Percentiles rank a stretch among this genome's conserved stretches.
These are phyloP conservation scores for Arthrinium phaeospermum DNA, from an alignment of 2,329 filamentous ascomycete species.

Conservation along the genomic window DNA sequence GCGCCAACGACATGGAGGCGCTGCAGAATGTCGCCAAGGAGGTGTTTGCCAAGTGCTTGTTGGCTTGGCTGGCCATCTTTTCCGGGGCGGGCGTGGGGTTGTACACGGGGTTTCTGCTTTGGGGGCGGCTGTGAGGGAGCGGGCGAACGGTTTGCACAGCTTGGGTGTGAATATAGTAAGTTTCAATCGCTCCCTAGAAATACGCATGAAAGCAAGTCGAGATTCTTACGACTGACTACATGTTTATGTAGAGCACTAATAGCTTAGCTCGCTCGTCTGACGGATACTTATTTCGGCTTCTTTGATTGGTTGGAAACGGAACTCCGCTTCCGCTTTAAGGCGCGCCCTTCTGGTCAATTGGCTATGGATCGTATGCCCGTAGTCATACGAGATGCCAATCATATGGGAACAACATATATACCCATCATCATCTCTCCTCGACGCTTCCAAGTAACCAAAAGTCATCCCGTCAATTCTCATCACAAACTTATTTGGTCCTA, in stretches of 20 bases:
- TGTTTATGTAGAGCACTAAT: no score
- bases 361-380: neutral
- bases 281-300: neutral
- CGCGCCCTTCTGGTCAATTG: neutral
- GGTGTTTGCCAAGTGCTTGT: neutral
- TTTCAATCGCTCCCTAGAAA: no score
- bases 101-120: neutral
- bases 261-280: neutral
- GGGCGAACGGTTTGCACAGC: neutral
- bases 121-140: neutral
- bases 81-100: neutral
- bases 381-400: no score
- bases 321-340: neutral
- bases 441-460: no score
- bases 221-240: neutral
- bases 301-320: neutral
- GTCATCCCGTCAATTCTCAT: no score
- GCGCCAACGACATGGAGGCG: conserved; percentile 34
- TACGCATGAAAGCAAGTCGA: no score
- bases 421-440: no score
- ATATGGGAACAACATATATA: neutral
- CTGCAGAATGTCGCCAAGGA: conserved; percentile 23
- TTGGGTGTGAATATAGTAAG: no score
- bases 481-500: neutral
- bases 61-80: conserved; percentile 17